phyloP scores from a whole-genome alignment of 164 flowering plant genomes.

The Santalum album region DNA sequence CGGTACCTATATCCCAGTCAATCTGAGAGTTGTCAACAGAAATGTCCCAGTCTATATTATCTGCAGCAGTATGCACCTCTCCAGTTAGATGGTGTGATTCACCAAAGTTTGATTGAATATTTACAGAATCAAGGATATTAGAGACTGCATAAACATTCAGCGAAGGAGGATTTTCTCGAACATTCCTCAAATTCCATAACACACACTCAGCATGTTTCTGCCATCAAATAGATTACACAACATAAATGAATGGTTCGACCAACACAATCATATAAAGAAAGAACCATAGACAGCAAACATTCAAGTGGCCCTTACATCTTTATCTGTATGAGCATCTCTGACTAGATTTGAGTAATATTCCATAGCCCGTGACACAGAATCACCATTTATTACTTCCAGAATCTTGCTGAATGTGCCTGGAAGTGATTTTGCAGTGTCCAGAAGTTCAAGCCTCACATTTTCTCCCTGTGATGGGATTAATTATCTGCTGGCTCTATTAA shows the following conservation, averaged over 20 bases:
- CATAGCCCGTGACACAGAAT: conserved; percentile 55
- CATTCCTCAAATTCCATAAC: conserved; percentile 47
- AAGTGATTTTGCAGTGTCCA: conserved; percentile 81
- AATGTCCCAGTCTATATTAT: conserved; percentile 84
- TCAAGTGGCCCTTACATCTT: conserved; percentile 44
- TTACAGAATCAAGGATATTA: conserved; percentile 38
- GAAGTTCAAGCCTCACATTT: conserved; percentile 74
- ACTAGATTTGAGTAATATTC: conserved; percentile 81
- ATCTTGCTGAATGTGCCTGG: conserved; percentile 59
- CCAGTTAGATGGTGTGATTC: conserved; percentile 20
- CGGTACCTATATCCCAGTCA: conserved; percentile 85
- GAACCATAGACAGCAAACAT: background rate
- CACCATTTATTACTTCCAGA: conserved; percentile 62
- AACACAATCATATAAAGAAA: no score
- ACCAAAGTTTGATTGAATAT: conserved; percentile 18
- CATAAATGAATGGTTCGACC: conserved; percentile 7
- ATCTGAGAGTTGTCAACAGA: conserved; percentile 68
- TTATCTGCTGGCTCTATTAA: no score
- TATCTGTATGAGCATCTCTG: conserved; percentile 74
- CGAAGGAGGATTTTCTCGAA: conserved; percentile 67
- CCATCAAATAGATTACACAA: conserved; percentile 13
- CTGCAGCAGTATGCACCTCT: conserved; percentile 23
- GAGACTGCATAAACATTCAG: conserved; percentile 44
- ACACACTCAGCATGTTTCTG: conserved; percentile 49
- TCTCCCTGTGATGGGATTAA: conserved; percentile 44